Evolutionary conservation across 352 stramenopile genomes (phyloP), one percentile per base, ranked within the genome.

Genomic region (Phytopythium litorale): DNA sequence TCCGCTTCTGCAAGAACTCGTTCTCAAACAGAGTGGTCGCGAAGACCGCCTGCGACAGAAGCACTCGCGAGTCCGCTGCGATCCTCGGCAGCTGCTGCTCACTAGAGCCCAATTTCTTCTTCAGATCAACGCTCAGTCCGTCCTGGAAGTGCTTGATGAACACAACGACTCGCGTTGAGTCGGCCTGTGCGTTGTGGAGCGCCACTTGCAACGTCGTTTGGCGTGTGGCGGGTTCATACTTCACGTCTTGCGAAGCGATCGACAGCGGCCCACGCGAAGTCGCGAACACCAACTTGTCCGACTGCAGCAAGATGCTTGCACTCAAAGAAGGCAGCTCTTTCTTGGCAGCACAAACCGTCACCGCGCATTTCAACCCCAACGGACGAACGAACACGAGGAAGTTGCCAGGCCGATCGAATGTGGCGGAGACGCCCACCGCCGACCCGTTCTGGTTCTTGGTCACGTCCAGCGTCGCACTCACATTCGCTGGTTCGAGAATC

Each of bases 1-100:
- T 84, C 32, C 77, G 77, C 59, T 77, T 82, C 57, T 77, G 77
- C 48, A 87, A 66, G 55, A 75, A 88, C 19, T 80, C 67, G 25
- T 75, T 85, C 21, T 73, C 42, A 7, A 48, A 48, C 42, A 48
- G 42, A 4, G 42, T 48, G 3, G 42, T 48, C 16, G 42, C 42
- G 42, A 48, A 48, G 42, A 23, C 19, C 18, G 19, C 42, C 9
- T 23, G 42, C 18, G 42, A 48, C 42, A 48, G 42, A 7, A 48
- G n/a, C 42, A 23, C 16, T 48, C 13, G 42, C 42, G 42, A 48
- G 7, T 48, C 42, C 1, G 42, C 38, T 13, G 38, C 16, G 42
- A 48, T 18, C 42, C 42, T 15, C 7, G 38, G 38, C 15, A 19
- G 19, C 8, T 23, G 42, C n/a, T 19, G 42, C n/a, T n/a, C n/a